Conservation (phyloP, 805 yeast species). For the Cyberlindnera maritima region DNA sequence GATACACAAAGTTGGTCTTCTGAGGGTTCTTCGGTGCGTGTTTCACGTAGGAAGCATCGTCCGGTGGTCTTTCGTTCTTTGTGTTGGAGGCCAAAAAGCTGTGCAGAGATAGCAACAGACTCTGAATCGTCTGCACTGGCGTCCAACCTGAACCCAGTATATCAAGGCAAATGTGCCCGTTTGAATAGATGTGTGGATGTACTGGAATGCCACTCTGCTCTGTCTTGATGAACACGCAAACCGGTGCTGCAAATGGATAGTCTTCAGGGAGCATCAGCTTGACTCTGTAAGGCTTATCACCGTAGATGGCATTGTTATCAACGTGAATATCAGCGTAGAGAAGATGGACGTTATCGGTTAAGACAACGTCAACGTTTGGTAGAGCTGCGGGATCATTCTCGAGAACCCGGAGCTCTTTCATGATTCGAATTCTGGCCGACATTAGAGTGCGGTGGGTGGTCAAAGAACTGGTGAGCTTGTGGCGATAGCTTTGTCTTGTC, state of each 20-base stretch:
- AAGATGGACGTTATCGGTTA: constrained; percentile 32
- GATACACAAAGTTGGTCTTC: constrained; percentile 47
- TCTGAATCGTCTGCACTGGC: constrained; percentile 34
- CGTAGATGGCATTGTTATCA: constrained; percentile 35
- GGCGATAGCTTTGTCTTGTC: not conserved
- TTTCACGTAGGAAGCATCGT: constrained; percentile 45
- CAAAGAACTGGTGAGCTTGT: not conserved
- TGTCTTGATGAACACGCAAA: constrained; percentile 45
- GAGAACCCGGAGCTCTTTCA: constrained; percentile 26
- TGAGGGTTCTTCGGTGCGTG: constrained; percentile 60
- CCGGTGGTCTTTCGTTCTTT: constrained; percentile 52
- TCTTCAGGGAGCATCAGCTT: constrained; percentile 40
- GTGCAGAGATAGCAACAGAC: constrained; percentile 56
- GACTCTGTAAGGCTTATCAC: constrained; percentile 40
- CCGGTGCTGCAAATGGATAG: constrained; percentile 62
- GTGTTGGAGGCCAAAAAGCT: constrained; percentile 57
- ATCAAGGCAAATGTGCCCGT: constrained; percentile 77
- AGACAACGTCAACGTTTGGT: constrained; percentile 29
- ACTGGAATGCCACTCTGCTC: constrained; percentile 44
- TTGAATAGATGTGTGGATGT: constrained; percentile 73
- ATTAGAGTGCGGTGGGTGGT: constrained; percentile 1
- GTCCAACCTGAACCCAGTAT: constrained; percentile 46
- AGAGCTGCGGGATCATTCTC: constrained; percentile 14
- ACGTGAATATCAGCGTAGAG: constrained; percentile 40
- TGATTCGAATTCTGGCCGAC: constrained; percentile 23